Conservation (phyloP, 768 basidiomycete species). For the Mycena haematopus region DNA sequence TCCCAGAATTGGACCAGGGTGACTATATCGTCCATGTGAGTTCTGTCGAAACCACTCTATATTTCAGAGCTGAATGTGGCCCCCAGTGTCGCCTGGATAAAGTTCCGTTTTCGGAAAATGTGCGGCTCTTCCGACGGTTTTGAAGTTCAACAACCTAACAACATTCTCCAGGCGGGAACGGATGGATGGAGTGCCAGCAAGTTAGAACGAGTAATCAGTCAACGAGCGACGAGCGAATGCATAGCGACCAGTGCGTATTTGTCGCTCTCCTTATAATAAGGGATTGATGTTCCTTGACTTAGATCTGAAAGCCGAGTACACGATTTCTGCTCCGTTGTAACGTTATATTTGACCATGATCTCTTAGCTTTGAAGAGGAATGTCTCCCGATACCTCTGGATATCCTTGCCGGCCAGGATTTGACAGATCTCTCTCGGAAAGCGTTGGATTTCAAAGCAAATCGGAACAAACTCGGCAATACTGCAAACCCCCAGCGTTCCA, state of each 20-base stretch:
- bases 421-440: slow-evolving; percentile 17
- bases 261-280: not conserved
- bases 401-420: slow-evolving; percentile 26
- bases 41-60: not conserved
- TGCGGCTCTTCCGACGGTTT: no score
- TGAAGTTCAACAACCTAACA: no score
- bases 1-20: slow-evolving; percentile 24
- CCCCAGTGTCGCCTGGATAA: no score
- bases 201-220: slow-evolving; percentile 14
- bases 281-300: not conserved
- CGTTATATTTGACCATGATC: not conserved
- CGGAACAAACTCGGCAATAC: not conserved
- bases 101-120: no score
- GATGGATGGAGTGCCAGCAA: slow-evolving; percentile 22
- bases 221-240: slow-evolving; percentile 21
- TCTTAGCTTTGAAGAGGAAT: slow-evolving; percentile 11
- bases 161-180: not conserved
- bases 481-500: not conserved
- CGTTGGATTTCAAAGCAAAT: slow-evolving; percentile 1
- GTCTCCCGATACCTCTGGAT: slow-evolving; percentile 13
- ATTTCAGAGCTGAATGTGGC: no score
- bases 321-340: not conserved
- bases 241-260: slow-evolving; percentile 19
- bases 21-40: slow-evolving; percentile 30
- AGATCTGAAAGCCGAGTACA: slow-evolving; percentile 8